Evolutionary conservation across 441 rosid species (phyloP).

Genomic region (Gossypium schwendimanii): DNA sequence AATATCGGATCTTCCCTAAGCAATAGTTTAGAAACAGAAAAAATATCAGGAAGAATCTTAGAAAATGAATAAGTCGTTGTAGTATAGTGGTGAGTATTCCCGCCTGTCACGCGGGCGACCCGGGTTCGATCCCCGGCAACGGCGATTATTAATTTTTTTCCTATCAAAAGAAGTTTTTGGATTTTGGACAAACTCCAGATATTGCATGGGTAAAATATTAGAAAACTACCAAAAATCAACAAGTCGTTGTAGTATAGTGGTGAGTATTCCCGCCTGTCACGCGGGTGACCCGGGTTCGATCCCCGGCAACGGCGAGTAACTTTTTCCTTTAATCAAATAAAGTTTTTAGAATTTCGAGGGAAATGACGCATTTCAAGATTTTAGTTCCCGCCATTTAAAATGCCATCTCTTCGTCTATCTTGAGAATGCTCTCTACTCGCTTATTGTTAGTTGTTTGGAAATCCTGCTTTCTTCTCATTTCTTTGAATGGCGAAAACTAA

Average conservation of each 20-base stretch:
- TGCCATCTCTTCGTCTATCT: neutral
- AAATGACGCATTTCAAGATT: neutral
- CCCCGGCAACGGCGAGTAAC: constrained; percentile 71
- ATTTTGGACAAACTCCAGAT: too few species aligned
- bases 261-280: constrained; percentile 94
- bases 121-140: constrained; percentile 94
- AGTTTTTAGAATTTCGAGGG: neutral
- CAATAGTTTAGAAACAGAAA: neutral
- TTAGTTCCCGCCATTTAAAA: neutral
- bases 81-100: constrained; percentile 93
- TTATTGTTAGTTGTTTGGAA: neutral
- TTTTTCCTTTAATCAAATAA: too few species aligned
- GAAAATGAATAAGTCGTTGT: constrained; percentile 32
- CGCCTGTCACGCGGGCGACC: constrained; percentile 97
- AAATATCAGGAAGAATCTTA: rapidly evolving
- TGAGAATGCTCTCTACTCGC: neutral
- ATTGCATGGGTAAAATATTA: too few species aligned
- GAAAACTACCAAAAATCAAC: too few species aligned
- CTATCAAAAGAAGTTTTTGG: too few species aligned
- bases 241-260: constrained; percentile 86
- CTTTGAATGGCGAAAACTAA: constrained; percentile 38
- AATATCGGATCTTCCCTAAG: neutral
- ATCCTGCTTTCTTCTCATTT: neutral
- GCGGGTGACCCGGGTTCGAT: constrained; percentile 91
- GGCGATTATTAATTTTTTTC: constrained; percentile 24